Conservation (phyloP, 1,139 yeast genomes). For the Magnusiomyces tetraspermus region DNA sequence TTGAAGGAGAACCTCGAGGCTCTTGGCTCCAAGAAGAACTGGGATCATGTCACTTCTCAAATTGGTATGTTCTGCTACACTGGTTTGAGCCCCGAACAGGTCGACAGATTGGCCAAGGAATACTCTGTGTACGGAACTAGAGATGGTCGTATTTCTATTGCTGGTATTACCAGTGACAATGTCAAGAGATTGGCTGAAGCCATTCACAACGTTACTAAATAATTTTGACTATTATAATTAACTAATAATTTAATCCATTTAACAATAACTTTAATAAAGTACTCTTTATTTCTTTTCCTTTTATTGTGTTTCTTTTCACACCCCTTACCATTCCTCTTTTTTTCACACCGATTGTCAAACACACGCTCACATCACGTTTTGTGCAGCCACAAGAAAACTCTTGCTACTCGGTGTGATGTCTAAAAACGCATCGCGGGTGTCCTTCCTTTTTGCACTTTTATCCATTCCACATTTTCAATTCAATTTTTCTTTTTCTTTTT, state of each 20-base stretch:
- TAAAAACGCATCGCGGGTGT: too few relatives aligned
- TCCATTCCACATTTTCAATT: too few relatives aligned
- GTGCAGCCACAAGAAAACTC: too few relatives aligned
- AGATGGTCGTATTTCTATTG: constrained; percentile 84
- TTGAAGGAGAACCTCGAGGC: constrained; percentile 53
- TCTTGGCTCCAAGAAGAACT: constrained; percentile 73
- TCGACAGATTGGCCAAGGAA: constrained; percentile 60
- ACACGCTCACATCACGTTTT: too few relatives aligned
- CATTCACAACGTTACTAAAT: constrained; percentile 39
- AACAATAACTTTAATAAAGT: too few relatives aligned
- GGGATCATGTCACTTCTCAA: constrained; percentile 90
- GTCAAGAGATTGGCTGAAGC: constrained; percentile 74
- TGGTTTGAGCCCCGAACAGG: constrained; percentile 74
- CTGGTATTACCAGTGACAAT: constrained; percentile 80
- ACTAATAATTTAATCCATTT: too few relatives aligned
- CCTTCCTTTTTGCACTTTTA: too few relatives aligned
- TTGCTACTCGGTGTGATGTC: too few relatives aligned
- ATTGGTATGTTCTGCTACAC: constrained; percentile 97
- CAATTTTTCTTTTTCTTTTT: too few relatives aligned
- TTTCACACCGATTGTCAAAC: too few relatives aligned
- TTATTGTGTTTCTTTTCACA: background rate
- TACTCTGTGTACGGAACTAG: constrained; percentile 68
- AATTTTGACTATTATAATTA: background rate
- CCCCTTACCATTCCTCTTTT: background rate
- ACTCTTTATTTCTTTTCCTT: too few relatives aligned